Conservation (phyloP, 345 rosid genomes). For the Anastatica hierochuntica region DNA sequence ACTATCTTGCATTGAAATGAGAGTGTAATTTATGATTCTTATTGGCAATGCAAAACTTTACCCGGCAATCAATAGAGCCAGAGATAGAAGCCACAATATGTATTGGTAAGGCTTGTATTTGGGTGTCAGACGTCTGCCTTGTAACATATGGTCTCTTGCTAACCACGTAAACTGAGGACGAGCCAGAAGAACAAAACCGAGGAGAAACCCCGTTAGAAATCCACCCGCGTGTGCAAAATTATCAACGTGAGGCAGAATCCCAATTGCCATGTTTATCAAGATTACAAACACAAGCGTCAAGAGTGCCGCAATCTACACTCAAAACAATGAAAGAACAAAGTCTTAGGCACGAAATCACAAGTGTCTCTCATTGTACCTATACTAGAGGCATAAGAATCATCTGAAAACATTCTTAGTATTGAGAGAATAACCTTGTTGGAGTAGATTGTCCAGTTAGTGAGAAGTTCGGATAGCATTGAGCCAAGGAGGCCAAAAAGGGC, state of each 20-base stretch:
- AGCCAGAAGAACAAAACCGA: constrained; percentile 67
- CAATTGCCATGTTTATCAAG: constrained; percentile 58
- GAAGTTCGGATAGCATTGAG: constrained; percentile 82
- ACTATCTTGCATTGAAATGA: background rate
- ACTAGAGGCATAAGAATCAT: background rate
- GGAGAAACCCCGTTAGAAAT: constrained; percentile 74
- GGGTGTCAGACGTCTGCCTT: constrained; percentile 36
- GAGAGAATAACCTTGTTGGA: constrained; percentile 51
- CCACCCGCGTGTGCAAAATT: constrained; percentile 93
- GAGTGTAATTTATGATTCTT: background rate
- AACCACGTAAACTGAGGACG: constrained; percentile 83
- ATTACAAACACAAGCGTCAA: constrained; percentile 65
- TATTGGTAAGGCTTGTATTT: constrained; percentile 75
- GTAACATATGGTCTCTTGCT: constrained; percentile 36
- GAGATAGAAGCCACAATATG: constrained; percentile 42
- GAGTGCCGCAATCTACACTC: constrained; percentile 63
- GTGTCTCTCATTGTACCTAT: background rate
- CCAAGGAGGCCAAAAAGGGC: constrained; percentile 97
- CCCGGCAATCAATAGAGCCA: constrained; percentile 53
- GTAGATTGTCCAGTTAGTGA: constrained; percentile 85
- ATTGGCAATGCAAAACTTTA: constrained; percentile 21
- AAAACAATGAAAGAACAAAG: background rate
- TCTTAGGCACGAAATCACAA: no score
- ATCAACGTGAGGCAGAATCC: constrained; percentile 85
- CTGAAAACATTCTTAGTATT: background rate